Base-by-base conservation (phyloP, 495 filamentous ascomycete genomes). In the Cercophora samala region DNA sequence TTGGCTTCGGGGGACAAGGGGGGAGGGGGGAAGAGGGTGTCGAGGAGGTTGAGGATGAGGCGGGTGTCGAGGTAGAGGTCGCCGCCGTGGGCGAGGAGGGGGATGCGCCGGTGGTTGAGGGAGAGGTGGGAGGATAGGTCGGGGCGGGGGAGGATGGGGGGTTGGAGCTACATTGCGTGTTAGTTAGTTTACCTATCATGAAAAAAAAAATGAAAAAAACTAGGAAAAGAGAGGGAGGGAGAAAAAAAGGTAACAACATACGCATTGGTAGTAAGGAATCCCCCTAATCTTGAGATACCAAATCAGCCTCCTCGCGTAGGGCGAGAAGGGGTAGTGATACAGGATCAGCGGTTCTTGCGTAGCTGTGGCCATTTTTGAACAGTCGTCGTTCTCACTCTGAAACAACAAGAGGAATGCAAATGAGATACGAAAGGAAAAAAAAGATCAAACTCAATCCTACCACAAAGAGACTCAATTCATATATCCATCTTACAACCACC, bases 101-200 rank as follows among this genome's bases (percentile, higher is more conserved):
- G 89, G 62, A 91, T 89, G 58, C 89, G 87, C 0, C 88, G 84
- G 78, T 91, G 88, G 5, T 74, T 69, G 68, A 89, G 79, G n/a
- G 85, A 84, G 0, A 90, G 75, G 5, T 73, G 73, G 51, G 60
- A 24, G 5, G 76, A 69, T 23, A 90, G 67, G 72, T 89, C 87
- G 0, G 85, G 85, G 37, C 87, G 86, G 2, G 87, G 88, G 42
- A 87, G 74, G 56, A 79, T 82, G 22, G 76, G 74, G 2, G 88
- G 88, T 83, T 90, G 87, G 54, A 84, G 59, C 84, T 84, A n/a
- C n/a, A 67, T 29, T 58, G 11, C 19, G 53, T 4, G 52, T 4
- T 18, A 5, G 17, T 54, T 54, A 21, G 17, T n/a, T n/a, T 54
- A 54, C 52, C 15, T 5, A 4, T 5, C 19, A 17, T 13, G 17